Evolutionary conservation across 345 rosid genomes (phyloP).

Genomic region (Populus tremula): DNA sequence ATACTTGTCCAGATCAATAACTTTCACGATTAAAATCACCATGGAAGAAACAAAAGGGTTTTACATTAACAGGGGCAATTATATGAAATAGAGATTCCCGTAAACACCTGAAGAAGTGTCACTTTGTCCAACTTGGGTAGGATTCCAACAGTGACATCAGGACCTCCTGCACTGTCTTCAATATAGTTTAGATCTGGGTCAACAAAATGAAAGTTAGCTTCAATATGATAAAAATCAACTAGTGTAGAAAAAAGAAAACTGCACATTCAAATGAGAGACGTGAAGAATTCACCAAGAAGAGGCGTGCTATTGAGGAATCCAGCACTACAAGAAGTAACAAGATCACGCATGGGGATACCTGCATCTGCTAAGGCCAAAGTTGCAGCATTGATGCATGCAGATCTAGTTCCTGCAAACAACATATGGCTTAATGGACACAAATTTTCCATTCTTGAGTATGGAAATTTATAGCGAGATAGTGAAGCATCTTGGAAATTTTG

Average conservation of each 20-base stretch:
- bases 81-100: constrained; percentile 8
- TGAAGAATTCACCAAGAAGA: constrained; percentile 55
- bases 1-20: neutral
- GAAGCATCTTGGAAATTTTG: neutral
- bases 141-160: constrained; percentile 88
- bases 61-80: neutral
- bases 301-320: constrained; percentile 88
- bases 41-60: neutral
- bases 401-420: constrained; percentile 67
- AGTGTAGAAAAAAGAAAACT: neutral
- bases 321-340: constrained; percentile 91
- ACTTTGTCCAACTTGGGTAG: constrained; percentile 87
- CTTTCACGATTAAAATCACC: neutral
- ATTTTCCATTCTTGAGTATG: neutral
- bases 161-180: constrained; percentile 96
- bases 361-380: constrained; percentile 96
- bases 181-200: constrained; percentile 72
- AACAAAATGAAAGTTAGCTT: neutral
- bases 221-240: neutral
- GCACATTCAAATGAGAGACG: neutral
- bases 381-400: constrained; percentile 97
- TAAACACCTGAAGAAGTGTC: constrained; percentile 85
- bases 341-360: constrained; percentile 95
- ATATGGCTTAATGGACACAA: neutral
- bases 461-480: neutral